Evolutionary conservation across 345 rosid genomes (phyloP), one percentile per base, ranked within the genome.

Genomic region (Eucalyptus guilfoylei): DNA sequence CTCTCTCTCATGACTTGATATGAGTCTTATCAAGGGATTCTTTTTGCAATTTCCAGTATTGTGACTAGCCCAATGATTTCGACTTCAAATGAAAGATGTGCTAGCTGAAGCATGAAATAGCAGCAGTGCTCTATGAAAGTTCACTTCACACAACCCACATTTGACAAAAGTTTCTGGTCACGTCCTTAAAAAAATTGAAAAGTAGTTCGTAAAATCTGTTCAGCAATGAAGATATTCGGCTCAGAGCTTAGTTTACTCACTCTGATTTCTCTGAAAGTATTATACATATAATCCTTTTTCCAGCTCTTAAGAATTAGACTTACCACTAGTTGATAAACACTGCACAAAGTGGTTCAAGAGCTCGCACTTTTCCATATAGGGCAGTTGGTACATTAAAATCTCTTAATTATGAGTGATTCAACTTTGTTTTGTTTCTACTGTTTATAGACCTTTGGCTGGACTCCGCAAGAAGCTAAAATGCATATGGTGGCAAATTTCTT

Each of bases 401-500:
- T 76, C 85, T 40, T 76, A 40, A 40, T 40, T 80, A 10, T 7
- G 24, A 88, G 80, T 88, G 67, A 34, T 90, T 88, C 60, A 62
- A 55, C 88, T 88, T 14, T 80, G 64, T 89, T 52, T 58, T 40
- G 42, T 16, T 91, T 91, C 72, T 89, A 90, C 89, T 80, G 88
- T 90, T 67, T 91, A 91, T 92, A 98, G 99, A 91, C 94, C 85
- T 98, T 96, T 95, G 99, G 97, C 64, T 98, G 99, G 99, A 93
- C 94, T 91, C 95, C 95, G 72, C 95, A 95, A 92, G 98, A 97
- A 94, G 99, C 99, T 91, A 96, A 95, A 92, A 87, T 96, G 94
- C 99, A 98, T 91, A 94, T 95, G 99, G 97, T 97, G 93, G 87
- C 94, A 52, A 96, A 97, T 93, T 95, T 95, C 94, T 98, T 98